Base-by-base conservation (phyloP, 2,329 filamentous ascomycete genomes). In the Coniochaeta sp. region DNA sequence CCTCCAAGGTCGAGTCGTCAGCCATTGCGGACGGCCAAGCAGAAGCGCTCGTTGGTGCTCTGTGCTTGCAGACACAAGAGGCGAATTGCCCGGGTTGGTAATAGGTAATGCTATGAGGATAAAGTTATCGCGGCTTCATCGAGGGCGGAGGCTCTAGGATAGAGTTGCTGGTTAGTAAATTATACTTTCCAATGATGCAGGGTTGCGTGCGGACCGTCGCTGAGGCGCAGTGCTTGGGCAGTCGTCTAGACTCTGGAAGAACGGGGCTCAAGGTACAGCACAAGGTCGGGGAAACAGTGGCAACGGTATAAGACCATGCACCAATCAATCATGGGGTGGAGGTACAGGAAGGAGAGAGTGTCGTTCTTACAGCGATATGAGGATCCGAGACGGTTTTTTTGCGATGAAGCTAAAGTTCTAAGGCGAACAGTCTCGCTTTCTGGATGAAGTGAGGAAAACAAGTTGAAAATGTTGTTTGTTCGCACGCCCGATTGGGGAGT, bases 1-100 rank as follows among this genome's bases (percentile, higher is more conserved):
- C 70, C 57, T 65, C 66, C 47, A 68, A 67, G 31, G 68, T 58
- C 19, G 68, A 63, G 55, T 69, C 64, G 68, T 70, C 69, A 64
- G 64, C 65, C 71, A 72, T 72, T 31, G 47, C 24, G 47, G 24
- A 31, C 17, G 47, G 47, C 47, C 47, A 17, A n/a, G 47, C 47
- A 24, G 24, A 31, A 31, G 47, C 47, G 44, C 11, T 52, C 24
- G 47, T 5, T 31, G 47, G 22, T 52, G 47, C 14, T 17, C 47
- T 52, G 17, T 52, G 47, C 47, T 52, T 7, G 47, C 47, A 28
- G 26, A 28, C 47, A 14, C 22, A 12, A 7, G 31, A 14, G 47
- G 47, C 47, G 24, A 22, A 52, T 52, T 52, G 47, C 28, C 47
- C 7, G 17, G 14, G 47, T 52, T 28, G 24, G 24, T 52, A 22